Evolutionary conservation across 768 basidiomycete genomes (phyloP).

Genomic region (Nidularia pulvinata): DNA sequence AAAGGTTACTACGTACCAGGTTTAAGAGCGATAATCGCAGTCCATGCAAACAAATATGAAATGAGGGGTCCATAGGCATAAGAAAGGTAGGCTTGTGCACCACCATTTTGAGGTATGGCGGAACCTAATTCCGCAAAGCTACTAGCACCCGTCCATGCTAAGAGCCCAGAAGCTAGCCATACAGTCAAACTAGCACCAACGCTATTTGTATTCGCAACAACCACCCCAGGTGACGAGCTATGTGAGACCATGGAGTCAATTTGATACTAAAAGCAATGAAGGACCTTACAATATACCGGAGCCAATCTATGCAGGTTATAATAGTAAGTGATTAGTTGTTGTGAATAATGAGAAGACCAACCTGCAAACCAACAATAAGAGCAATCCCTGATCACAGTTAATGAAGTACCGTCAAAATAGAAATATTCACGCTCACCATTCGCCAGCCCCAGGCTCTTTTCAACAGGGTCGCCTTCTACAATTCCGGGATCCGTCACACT

Average conservation of each 20-base stretch:
- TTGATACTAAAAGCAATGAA: neutral
- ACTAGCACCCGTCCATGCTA: slow-evolving; percentile 96
- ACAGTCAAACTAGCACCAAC: slow-evolving; percentile 88
- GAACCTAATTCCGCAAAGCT: slow-evolving; percentile 93
- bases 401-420: neutral
- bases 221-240: slow-evolving; percentile 91
- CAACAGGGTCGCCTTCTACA: slow-evolving; percentile 42
- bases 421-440: slow-evolving; percentile 55
- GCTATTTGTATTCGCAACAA: slow-evolving; percentile 86
- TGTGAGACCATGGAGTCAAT: neutral
- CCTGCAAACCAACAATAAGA: slow-evolving; percentile 82
- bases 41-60: slow-evolving; percentile 96
- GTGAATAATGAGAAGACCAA: slow-evolving; percentile 18
- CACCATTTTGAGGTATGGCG: slow-evolving; percentile 78
- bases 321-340: neutral
- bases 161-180: slow-evolving; percentile 81
- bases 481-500: slow-evolving; percentile 74
- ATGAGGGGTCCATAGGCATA: slow-evolving; percentile 87
- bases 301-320: slow-evolving; percentile 56
- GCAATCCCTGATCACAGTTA: slow-evolving; percentile 62
- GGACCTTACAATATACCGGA: slow-evolving; percentile 86
- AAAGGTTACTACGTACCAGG: slow-evolving; percentile 50
- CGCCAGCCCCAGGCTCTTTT: slow-evolving; percentile 75
- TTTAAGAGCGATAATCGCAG: slow-evolving; percentile 85
- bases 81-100: slow-evolving; percentile 80